A percentile compares a stretch with the other conserved stretches of the same genome.
Conservation (phyloP, 371 early-diverging fungal species). For the Mucor indicus region DNA sequence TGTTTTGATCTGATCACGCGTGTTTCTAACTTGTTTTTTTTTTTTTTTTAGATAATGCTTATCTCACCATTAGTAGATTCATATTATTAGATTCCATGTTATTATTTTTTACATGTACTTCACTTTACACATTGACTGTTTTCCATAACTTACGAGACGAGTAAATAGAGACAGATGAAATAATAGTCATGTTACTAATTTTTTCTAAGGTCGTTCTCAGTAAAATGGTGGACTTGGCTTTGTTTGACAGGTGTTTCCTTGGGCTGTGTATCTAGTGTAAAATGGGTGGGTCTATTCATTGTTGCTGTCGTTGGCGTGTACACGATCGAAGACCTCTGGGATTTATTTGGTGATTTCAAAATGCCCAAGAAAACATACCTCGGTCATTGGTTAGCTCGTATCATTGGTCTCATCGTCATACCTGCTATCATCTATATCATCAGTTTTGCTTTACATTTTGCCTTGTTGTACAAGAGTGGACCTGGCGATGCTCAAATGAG, state of each 20-base stretch:
- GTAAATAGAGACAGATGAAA: no score
- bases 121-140: conserved; percentile 74
- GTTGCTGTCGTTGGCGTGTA: conserved; percentile 95
- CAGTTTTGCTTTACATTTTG: conserved; percentile 91
- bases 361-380: conserved; percentile 71
- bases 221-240: conserved; percentile 89
- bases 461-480: conserved; percentile 83
- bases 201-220: conserved; percentile 80
- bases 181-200: no score
- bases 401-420: conserved; percentile 79
- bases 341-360: conserved; percentile 83
- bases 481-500: conserved; percentile 99
- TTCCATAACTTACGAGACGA: conserved; percentile 72
- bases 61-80: conserved; percentile 88
- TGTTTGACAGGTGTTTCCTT: conserved; percentile 86
- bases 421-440: conserved; percentile 89
- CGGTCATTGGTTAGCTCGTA: conserved; percentile 79
- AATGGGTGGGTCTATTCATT: conserved; percentile 99
- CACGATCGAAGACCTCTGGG: conserved; percentile 94
- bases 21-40: no score
- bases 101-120: conserved; percentile 87
- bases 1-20: neutral
- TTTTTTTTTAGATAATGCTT: conserved; percentile 80
- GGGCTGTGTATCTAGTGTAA: conserved; percentile 92
- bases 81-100: conserved; percentile 98